Conservation (phyloP, 306 rosid species). For the Pyrus betulifolia region DNA sequence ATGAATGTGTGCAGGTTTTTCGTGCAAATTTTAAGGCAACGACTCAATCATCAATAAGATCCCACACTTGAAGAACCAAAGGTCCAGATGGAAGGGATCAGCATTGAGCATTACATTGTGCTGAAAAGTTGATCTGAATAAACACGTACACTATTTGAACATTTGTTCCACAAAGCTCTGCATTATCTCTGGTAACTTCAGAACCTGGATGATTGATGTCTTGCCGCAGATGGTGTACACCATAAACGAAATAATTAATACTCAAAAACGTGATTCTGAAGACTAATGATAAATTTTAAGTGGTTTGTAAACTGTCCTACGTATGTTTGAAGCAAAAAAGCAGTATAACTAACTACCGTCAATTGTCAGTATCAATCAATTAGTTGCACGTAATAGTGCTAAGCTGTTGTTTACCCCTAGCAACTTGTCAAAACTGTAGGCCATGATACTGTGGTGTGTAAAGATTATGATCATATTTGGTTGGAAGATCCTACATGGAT, state of each 20-base stretch:
- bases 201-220: constrained; percentile 85
- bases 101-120: constrained; percentile 77
- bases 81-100: constrained; percentile 92
- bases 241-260: constrained; percentile 32
- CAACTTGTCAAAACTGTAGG: background rate
- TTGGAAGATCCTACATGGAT: background rate
- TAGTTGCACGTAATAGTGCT: background rate
- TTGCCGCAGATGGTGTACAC: constrained; percentile 55
- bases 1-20: constrained; percentile 95
- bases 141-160: constrained; percentile 51
- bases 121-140: constrained; percentile 77
- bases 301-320: constrained; percentile 22
- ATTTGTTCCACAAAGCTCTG: constrained; percentile 74
- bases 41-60: constrained; percentile 89
- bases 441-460: background rate
- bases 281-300: constrained; percentile 19
- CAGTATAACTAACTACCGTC: constrained; percentile 16
- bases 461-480: background rate
- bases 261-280: constrained; percentile 18
- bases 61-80: constrained; percentile 83
- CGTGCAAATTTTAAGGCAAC: constrained; percentile 77
- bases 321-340: constrained; percentile 10
- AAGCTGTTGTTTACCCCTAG: no score
- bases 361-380: constrained; percentile 8
- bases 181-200: constrained; percentile 89